A percentile compares a stretch with the other conserved stretches of the same genome.
Evolutionary conservation across 2,329 filamentous ascomycete genomes (phyloP).

Genomic region (Alternaria solani): DNA sequence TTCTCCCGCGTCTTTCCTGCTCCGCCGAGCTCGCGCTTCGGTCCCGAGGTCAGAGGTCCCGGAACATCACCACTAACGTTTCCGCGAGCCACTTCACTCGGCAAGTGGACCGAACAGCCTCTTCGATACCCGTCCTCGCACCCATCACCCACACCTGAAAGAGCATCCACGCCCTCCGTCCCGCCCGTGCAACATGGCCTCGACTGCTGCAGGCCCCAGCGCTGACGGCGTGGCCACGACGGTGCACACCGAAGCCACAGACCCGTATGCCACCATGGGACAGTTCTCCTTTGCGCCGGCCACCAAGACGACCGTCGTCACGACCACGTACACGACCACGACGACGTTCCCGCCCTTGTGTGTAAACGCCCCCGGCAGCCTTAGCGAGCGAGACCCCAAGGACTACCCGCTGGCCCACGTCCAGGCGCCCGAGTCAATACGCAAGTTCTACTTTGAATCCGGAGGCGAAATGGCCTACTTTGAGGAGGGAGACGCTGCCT

Average conservation of each 20-base stretch:
- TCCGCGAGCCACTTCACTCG: constrained; percentile 12
- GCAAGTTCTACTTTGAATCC: constrained; percentile 77
- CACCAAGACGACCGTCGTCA: constrained; percentile 74
- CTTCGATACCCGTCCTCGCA: not conserved
- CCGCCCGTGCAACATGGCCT: constrained; percentile 39
- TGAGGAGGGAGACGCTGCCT: constrained; percentile 67
- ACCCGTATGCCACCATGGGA: constrained; percentile 58
- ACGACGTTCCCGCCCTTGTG: constrained; percentile 83
- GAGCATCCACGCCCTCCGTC: not conserved
- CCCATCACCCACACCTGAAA: not conserved
- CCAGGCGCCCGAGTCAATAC: constrained; percentile 80
- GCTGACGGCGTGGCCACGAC: constrained; percentile 37
- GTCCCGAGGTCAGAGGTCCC: constrained; percentile 14
- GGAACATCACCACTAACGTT: constrained; percentile 14
- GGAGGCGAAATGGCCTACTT: constrained; percentile 69
- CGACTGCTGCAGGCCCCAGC: constrained; percentile 32
- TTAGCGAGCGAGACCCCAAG: constrained; percentile 80
- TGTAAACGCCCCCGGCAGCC: constrained; percentile 74
- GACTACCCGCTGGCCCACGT: constrained; percentile 87
- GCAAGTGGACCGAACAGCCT: constrained; percentile 5
- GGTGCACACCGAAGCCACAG: constrained; percentile 35
- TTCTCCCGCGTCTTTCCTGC: constrained; percentile 13
- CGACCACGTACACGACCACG: constrained; percentile 90
- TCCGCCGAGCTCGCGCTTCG: constrained; percentile 19
- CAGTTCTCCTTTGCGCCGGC: constrained; percentile 70